Evolutionary conservation across 371 early-diverging fungal species (phyloP), one percentile per base, ranked within the genome.

Genomic region (Syncephalis fuscata): DNA sequence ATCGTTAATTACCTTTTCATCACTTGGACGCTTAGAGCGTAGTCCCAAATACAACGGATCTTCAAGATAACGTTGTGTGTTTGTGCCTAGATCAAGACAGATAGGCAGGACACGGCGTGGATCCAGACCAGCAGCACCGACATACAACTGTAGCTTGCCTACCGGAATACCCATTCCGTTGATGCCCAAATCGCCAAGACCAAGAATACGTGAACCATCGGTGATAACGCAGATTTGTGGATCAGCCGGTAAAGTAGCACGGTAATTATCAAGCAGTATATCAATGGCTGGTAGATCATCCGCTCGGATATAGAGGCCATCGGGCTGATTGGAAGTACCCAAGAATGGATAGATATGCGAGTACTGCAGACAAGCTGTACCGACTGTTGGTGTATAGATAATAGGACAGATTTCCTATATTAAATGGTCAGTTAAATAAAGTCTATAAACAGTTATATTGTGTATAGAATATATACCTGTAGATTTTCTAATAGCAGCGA

Each of bases 301-400:
- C 45, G 86, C 56, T 1, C 85, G 78, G 45, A 92, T 70, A 62
- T 77, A 92, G 39, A 92, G 72, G n/a, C 93, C 92, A 55, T 87
- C 82, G 14, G 75, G 73, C 5, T 70, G 67, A 52, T 80, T 86
- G 36, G 85, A 74, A 44, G 84, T 73, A 9, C 73, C 74, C 39
- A 85, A 68, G 62, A 83, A 83, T 32, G 82, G 85, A 53, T 84
- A 85, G 49, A 92, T 82, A 52, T 82, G 74, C 8, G 88, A 90
- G 62, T 82, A 92, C 50, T 85, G 73, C 49, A 75, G 69, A 62
- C 93, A 92, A 3, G 88, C 93, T 48, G 82, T 69, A 46, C 90
- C 92, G 19, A 92, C 88, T 15, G 87, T 85, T 25, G 92, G 93
- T 11, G 92, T 92, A 65, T 92, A 91, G 53, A 91, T 86, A 47